Percentiles rank a stretch among this genome's conserved stretches.
Evolutionary conservation across 2,329 filamentous ascomycete species (phyloP).

Genomic region (Phaeophleospora eucalypticola): DNA sequence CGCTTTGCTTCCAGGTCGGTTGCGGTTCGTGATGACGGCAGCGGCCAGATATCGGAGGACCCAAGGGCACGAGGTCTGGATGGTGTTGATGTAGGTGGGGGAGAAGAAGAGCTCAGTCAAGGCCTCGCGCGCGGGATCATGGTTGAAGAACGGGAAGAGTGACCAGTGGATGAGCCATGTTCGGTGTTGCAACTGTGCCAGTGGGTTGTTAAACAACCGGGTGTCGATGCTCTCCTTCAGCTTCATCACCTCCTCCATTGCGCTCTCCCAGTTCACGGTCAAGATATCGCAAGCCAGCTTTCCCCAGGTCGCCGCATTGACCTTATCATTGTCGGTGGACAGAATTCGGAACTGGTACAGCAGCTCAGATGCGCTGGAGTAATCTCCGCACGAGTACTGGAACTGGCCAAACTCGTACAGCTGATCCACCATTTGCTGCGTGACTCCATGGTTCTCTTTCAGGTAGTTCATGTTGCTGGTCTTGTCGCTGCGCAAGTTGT

Average conservation of each 20-base stretch:
- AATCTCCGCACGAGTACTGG: constrained; percentile 96
- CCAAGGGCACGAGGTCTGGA: constrained; percentile 97
- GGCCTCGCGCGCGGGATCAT: constrained; percentile 82
- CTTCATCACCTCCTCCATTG: constrained; percentile 85
- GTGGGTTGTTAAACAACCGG: constrained; percentile 90
- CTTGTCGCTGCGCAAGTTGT: constrained; percentile 91
- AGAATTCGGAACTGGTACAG: constrained; percentile 97
- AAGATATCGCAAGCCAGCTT: constrained; percentile 96
- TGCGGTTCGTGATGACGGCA: constrained; percentile 85
- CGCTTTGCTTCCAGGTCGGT: constrained; percentile 75
- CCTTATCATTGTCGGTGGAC: constrained; percentile 97
- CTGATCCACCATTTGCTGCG: constrained; percentile 89
- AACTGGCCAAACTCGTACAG: constrained; percentile 96
- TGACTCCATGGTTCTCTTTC: constrained; percentile 94
- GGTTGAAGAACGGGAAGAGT: constrained; percentile 98
- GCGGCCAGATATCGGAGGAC: constrained; percentile 89
- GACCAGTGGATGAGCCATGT: constrained; percentile 98
- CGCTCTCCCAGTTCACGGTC: constrained; percentile 89
- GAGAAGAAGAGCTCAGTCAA: constrained; percentile 97
- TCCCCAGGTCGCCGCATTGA: constrained; percentile 92
- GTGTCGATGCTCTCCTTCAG: constrained; percentile 90
- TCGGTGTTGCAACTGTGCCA: constrained; percentile 92
- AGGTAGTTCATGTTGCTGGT: constrained; percentile 97
- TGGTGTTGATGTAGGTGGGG: constrained; percentile 97
- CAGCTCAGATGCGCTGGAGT: constrained; percentile 81